These are phyloP conservation scores for Linnemannia hyalina DNA, from an alignment of 192 early-diverging fungal species.

Conservation along the genomic window DNA sequence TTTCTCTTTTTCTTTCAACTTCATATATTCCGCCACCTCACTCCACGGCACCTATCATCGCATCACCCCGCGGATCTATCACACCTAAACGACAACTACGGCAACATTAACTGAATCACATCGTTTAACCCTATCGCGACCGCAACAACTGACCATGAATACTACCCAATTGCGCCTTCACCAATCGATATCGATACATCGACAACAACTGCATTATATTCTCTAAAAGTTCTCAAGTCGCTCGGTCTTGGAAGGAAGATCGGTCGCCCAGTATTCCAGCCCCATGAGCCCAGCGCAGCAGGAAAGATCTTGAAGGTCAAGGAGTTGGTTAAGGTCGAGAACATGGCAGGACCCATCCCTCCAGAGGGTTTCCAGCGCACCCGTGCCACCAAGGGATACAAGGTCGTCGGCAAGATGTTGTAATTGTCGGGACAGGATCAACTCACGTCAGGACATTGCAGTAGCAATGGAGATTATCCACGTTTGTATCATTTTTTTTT, in stretches of 20 bases:
- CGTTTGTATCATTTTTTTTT: no score
- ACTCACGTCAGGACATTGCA: background rate
- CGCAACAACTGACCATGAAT: background rate
- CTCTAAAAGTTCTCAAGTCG: conserved; percentile 41
- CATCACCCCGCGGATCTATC: no score
- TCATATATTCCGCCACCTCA: no score
- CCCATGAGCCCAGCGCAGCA: conserved; percentile 41
- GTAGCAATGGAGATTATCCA: background rate
- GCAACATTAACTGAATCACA: no score
- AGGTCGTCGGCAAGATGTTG: conserved; percentile 49
- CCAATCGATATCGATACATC: background rate
- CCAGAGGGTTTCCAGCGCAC: conserved; percentile 48
- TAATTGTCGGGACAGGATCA: background rate
- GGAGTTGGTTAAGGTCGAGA: conserved; percentile 55
- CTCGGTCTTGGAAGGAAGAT: conserved; percentile 47
- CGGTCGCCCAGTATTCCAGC: conserved; percentile 54
- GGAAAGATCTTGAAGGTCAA: conserved; percentile 59
- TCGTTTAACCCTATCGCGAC: background rate
- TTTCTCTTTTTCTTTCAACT: no score
- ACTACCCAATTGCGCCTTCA: background rate
- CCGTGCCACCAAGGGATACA: conserved; percentile 53
- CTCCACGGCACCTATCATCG: no score
- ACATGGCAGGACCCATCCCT: conserved; percentile 45
- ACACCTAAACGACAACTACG: no score
- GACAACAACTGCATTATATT: background rate